These are phyloP conservation scores for Pestalotiopsis sp. DNA, from an alignment of 2,329 filamentous ascomycete genomes.

Conservation along the genomic window DNA sequence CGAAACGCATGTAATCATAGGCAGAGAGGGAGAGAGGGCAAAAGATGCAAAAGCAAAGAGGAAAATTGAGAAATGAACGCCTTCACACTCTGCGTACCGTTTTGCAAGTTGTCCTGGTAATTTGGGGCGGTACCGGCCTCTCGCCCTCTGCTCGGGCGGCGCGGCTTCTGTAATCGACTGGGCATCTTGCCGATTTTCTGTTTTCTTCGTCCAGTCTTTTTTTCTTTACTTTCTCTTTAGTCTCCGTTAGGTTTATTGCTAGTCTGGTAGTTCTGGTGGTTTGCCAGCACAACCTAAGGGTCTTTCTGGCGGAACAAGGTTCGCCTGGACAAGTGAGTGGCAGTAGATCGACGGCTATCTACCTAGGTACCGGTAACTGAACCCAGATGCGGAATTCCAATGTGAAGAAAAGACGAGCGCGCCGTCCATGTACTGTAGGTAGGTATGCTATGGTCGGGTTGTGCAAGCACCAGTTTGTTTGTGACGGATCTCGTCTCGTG, in stretches of 20 bases:
- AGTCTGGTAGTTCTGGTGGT: background rate
- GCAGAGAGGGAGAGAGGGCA: background rate
- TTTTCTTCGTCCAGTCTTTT: background rate
- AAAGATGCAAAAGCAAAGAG: background rate
- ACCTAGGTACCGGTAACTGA: background rate
- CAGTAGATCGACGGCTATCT: background rate
- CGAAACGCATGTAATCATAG: background rate
- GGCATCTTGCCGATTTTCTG: constrained; percentile 8
- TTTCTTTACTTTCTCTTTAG: background rate
- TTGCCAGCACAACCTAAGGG: background rate
- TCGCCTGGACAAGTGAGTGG: background rate
- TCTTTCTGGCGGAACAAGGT: background rate
- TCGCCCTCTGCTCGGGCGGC: constrained; percentile 6
- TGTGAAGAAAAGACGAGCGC: background rate
- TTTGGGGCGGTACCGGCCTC: constrained; percentile 5
- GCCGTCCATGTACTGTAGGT: background rate
- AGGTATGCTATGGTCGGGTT: background rate
- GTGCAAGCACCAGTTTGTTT: background rate
- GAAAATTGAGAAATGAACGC: no score
- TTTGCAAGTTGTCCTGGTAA: constrained; percentile 7
- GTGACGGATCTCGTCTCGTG: background rate
- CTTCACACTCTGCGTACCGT: constrained; percentile 5
- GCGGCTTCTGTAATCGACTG: constrained; percentile 13
- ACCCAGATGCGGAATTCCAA: background rate
- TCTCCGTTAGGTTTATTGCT: constrained; percentile 4